Evolutionary conservation across 371 early-diverging fungal species (phyloP).

Genomic region (Lichtheimia ramosa): DNA sequence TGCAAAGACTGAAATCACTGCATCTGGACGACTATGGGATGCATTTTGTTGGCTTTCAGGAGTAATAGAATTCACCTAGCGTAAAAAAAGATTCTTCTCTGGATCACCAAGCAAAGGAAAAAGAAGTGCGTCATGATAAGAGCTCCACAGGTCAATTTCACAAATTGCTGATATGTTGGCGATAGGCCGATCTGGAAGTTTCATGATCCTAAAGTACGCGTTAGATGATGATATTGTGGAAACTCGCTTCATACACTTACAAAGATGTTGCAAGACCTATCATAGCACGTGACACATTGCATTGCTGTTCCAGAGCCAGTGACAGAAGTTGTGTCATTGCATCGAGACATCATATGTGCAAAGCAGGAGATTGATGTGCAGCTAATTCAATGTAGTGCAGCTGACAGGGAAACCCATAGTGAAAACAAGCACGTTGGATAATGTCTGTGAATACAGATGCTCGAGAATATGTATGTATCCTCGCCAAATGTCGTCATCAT

Average conservation of each 20-base stretch:
- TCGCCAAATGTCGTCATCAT: background rate
- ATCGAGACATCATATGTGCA: background rate
- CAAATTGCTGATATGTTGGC: background rate
- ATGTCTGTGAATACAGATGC: background rate
- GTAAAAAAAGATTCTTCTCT: slow-evolving; percentile 1
- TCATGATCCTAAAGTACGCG: background rate
- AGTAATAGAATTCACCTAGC: slow-evolving; percentile 3
- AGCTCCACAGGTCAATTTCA: background rate
- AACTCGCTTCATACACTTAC: background rate
- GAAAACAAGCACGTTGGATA: background rate
- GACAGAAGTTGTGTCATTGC: slow-evolving; percentile 3
- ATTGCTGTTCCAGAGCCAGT: background rate
- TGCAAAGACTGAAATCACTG: background rate
- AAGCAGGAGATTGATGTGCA: background rate
- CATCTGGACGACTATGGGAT: slow-evolving; percentile 2
- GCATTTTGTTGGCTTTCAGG: background rate
- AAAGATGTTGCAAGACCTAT: slow-evolving; percentile 1
- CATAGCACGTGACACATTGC: background rate
- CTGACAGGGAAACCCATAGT: background rate
- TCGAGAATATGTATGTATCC: background rate
- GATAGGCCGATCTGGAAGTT: background rate
- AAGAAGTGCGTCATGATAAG: background rate
- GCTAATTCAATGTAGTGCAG: background rate
- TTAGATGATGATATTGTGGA: background rate
- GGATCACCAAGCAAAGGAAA: background rate